Evolutionary conservation across 169 alveolate species (phyloP), one percentile per base, ranked within the genome.

Genomic region (Cryptosporidium canis): DNA sequence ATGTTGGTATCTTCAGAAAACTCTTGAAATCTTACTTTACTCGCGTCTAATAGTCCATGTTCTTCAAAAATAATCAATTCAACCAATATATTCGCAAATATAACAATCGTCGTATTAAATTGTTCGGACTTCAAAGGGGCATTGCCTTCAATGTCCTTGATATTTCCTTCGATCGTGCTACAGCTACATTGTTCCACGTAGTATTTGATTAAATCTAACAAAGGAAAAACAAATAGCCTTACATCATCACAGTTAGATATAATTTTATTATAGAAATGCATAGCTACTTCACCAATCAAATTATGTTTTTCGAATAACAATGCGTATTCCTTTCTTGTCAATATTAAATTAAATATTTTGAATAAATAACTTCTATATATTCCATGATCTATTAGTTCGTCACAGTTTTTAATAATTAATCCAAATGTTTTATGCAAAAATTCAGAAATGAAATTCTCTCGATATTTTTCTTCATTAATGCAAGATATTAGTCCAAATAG

Each of bases 191-290:
- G 24, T 18, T 77, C 39, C 3, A 58, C 11, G 61, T 27, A 61
- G 6, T 35, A 16, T 21, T 61, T 56, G 27, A 77, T 35, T 6
- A 77, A 39, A 33, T 61, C 55, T 11, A 77, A 39, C 39, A 77
- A 61, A 18, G 87, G 87, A 39, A 77, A 77, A 39, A 77, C 58
- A 55, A 77, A 77, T n/a, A 61, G 41, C 18, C 87, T 14, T 27
- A 55, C 41, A 27, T 44, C 29, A 5, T 61, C 71, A 21, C 41
- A 4, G 18, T 77, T 77, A 29, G 18, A 18, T 51, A 44, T 16
- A 16, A 70, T 70, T 16, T 51, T 27, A 33, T 27, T 2, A 27
- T 70, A 70, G 39, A 35, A 70, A 70, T 48, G 47, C 16, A 51
- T 48, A 29, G 33, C 33, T n/a, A 70, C 37, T 14, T 51, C 39